Conservation (phyloP, 345 rosid genomes). For the Eucalyptus coolabah region DNA sequence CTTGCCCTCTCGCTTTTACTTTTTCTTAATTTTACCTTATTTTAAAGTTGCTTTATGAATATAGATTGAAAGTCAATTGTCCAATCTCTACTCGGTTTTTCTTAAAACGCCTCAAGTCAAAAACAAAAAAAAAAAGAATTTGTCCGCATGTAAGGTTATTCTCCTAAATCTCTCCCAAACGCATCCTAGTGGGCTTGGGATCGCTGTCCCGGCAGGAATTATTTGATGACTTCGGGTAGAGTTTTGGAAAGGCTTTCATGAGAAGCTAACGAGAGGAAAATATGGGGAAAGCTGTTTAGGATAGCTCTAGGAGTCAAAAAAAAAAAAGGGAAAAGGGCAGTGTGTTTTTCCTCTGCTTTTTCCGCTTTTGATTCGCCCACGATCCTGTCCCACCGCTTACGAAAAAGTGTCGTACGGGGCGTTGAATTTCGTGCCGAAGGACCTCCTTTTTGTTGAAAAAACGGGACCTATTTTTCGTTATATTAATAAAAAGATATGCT, state of each 20-base stretch:
- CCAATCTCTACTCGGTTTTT: not conserved
- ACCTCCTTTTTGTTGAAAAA: not conserved
- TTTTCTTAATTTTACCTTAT: not conserved
- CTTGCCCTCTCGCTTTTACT: not conserved
- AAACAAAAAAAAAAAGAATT: not conserved
- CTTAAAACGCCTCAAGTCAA: not conserved
- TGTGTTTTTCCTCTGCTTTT: not conserved
- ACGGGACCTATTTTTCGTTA: not conserved
- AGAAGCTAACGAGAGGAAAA: not conserved
- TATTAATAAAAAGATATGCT: not conserved
- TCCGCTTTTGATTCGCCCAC: not conserved
- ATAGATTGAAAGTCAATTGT: not conserved
- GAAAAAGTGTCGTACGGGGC: not conserved
- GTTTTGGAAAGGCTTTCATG: not conserved
- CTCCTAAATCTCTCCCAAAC: not conserved
- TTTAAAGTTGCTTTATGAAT: not conserved
- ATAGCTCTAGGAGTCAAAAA: not conserved
- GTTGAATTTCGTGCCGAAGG: not conserved
- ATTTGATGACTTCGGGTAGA: not conserved
- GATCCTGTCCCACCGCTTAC: not conserved
- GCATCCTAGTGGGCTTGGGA: not conserved
- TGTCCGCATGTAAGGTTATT: not conserved
- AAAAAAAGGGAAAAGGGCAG: not conserved
- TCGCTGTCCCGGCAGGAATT: not conserved
- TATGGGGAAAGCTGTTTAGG: not conserved